Evolutionary conservation across 352 stramenopile genomes (phyloP), one percentile per base, ranked within the genome.

Genomic region (Pythium inflatum): DNA sequence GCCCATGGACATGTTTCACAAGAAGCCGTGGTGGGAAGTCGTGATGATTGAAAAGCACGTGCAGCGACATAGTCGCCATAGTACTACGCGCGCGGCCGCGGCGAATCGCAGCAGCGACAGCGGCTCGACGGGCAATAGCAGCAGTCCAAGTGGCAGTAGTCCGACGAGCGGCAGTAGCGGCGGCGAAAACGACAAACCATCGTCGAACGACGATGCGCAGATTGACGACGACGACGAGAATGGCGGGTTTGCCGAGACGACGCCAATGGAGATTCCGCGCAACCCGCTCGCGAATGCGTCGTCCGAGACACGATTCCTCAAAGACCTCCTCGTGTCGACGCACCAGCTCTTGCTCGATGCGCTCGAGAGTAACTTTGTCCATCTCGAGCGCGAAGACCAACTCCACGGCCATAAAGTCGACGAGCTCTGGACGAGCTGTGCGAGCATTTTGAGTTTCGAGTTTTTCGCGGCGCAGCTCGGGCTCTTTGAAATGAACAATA

Each of bases 401-500:
- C 68, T 93, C 6, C 77, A 81, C 14, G 82, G 80, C 6, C 72
- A 87, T 27, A 75, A 58, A 3, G 81, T 89, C 20, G 75, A 89
- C 43, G 78, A 87, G 66, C 79, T 91, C 27, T 91, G 81, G 80
- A 81, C 70, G 18, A 72, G 62, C 36, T 93, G 85, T 56, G 82
- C 76, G 22, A 89, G 78, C 31, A 76, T 93, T 8, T 62, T 97
- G 22, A 92, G 75, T 28, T 84, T 92, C 11, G 87, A 98, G 54
- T 96, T 93, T 66, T 95, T 98, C 40, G 90, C 86, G 13, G 82
- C 85, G 31, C 80, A 97, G 55, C 89, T 99, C 45, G 97, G 96
- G 27, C 90, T 97, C n/a, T 98, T 98, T 75, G 95, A 98, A 79
- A 97, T 98, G 81, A 99, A 99, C 80, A 97, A 98, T 66, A 91